Percentiles rank a stretch among this genome's conserved stretches.
Evolutionary conservation across 2,329 filamentous ascomycete species (phyloP).

Genomic region (Fusarium goolgardi): DNA sequence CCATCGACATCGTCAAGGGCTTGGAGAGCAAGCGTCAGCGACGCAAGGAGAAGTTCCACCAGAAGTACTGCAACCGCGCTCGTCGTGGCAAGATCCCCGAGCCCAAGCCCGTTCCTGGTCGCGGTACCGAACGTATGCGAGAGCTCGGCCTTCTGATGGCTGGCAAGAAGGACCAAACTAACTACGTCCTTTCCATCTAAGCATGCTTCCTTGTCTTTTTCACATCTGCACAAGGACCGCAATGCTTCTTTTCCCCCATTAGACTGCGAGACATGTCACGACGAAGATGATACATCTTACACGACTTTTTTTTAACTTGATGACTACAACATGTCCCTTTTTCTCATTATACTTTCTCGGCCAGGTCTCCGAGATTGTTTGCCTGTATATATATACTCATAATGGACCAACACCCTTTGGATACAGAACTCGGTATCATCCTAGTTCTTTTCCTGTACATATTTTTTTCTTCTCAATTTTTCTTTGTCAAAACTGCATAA

Average conservation of each 20-base stretch:
- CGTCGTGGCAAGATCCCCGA: conserved; percentile 73
- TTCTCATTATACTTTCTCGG: conserved; percentile 26
- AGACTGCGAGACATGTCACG: conserved; percentile 33
- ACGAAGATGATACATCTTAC: conserved; percentile 36
- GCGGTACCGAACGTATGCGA: conserved; percentile 90
- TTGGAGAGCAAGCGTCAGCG: conserved; percentile 94
- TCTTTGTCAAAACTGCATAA: conserved; percentile 40
- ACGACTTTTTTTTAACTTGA: conserved; percentile 35
- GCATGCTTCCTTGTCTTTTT: conserved; percentile 17
- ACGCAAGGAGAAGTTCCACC: conserved; percentile 90
- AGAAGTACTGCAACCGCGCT: conserved; percentile 87
- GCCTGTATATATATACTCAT: conserved; percentile 44
- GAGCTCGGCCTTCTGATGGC: conserved; percentile 87
- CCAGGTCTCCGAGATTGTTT: conserved; percentile 28
- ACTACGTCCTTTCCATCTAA: conserved; percentile 81
- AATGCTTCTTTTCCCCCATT: conserved; percentile 1
- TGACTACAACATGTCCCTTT: conserved; percentile 33
- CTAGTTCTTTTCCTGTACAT: conserved; percentile 40
- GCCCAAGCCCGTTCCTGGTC: conserved; percentile 80
- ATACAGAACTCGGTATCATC: conserved; percentile 2
- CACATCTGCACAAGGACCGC: conserved; percentile 10
- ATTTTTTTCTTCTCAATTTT: conserved; percentile 28
- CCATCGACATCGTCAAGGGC: conserved; percentile 97
- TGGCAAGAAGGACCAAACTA: conserved; percentile 78
- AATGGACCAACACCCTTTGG: conserved; percentile 9